Evolutionary conservation across 208 protist species (phyloP).

Genomic region (Acanthamoeba triangularis): DNA sequence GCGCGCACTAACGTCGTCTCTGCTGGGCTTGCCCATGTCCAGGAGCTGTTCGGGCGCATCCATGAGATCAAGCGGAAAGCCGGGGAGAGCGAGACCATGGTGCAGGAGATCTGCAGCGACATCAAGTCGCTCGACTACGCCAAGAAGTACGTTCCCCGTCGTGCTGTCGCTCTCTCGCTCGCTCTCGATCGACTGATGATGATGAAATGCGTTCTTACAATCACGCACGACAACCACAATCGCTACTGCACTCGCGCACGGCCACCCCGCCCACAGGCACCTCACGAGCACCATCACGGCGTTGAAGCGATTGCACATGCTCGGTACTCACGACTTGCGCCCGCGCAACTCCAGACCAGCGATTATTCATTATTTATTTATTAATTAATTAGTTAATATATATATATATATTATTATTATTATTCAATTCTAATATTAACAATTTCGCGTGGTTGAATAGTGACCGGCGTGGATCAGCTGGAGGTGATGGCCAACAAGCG

Average conservation of each 20-base stretch:
- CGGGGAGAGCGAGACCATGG: constrained; percentile 95
- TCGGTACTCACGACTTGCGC: too few species aligned
- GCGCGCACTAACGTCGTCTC: background rate
- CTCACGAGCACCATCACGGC: constrained; percentile 70
- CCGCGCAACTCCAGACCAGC: too few species aligned
- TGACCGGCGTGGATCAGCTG: constrained; percentile 54
- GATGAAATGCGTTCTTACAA: too few species aligned
- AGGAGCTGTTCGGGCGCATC: constrained; percentile 94
- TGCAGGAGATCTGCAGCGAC: constrained; percentile 96
- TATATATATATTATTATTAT: too few species aligned
- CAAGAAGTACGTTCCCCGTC: constrained; percentile 94
- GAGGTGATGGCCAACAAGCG: constrained; percentile 54
- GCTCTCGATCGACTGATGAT: background rate
- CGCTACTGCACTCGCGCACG: background rate
- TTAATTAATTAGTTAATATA: too few species aligned
- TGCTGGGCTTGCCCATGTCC: background rate
- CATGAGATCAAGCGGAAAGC: constrained; percentile 95
- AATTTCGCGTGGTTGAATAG: background rate
- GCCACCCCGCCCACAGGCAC: background rate
- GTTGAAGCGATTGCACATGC: constrained; percentile 47
- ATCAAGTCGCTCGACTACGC: constrained; percentile 96
- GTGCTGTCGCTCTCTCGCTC: too few species aligned
- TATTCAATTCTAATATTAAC: too few species aligned
- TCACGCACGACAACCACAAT: too few species aligned
- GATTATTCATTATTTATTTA: too few species aligned